Evolutionary conservation across 441 rosid species (phyloP).

Genomic region (Bruguiera hainesii): DNA sequence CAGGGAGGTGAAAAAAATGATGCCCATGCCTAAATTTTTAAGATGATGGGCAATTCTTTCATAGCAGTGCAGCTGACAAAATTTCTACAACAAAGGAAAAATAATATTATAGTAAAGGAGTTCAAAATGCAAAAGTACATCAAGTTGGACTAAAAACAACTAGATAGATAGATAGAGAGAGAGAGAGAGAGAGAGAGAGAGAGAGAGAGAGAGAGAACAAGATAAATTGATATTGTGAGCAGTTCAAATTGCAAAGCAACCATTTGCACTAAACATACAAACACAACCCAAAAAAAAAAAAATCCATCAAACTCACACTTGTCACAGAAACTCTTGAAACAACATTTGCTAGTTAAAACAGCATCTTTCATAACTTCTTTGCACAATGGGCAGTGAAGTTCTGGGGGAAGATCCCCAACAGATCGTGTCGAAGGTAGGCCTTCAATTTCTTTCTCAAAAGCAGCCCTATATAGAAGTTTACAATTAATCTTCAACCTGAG

Average conservation of each 20-base stretch:
- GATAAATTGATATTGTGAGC: too few relatives aligned
- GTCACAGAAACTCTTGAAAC: slow-evolving; percentile 86
- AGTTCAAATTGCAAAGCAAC: too few relatives aligned
- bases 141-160: too few relatives aligned
- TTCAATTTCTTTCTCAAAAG: slow-evolving; percentile 92
- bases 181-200: too few relatives aligned
- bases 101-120: background rate
- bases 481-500: slow-evolving; percentile 2
- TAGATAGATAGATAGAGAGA: too few relatives aligned
- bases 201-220: too few relatives aligned
- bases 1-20: too few relatives aligned
- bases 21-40: too few relatives aligned
- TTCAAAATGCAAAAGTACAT: background rate
- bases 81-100: background rate
- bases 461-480: slow-evolving; percentile 56
- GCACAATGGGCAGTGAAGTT: slow-evolving; percentile 93
- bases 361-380: slow-evolving; percentile 99
- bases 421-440: slow-evolving; percentile 90
- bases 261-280: too few relatives aligned
- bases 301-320: slow-evolving; percentile 47
- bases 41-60: too few relatives aligned
- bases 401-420: slow-evolving; percentile 96
- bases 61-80: background rate
- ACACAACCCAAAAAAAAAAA: background rate
- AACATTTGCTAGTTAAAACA: slow-evolving; percentile 94